Percentiles rank a stretch among this genome's conserved stretches.
Conservation (phyloP, 805 yeast genomes). For the Myxozyma geophila region DNA sequence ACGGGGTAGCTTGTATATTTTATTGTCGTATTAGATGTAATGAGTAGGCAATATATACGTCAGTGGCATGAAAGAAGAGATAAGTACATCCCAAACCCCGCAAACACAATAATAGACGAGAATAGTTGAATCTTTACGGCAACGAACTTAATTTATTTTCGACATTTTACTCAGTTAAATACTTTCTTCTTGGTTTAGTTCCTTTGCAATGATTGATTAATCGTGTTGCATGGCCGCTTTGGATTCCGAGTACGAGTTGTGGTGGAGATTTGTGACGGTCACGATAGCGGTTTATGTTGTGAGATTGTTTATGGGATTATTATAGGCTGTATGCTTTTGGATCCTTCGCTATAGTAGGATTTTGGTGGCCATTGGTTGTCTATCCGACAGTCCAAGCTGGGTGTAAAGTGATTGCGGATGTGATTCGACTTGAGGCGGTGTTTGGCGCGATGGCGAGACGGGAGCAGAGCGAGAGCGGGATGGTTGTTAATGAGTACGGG, state of each 20-base stretch:
- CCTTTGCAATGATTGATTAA: conserved; percentile 48
- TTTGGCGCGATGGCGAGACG: conserved; percentile 4
- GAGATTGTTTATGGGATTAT: conserved; percentile 43
- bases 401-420: conserved; percentile 38
- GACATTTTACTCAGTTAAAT: conserved; percentile 43
- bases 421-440: conserved; percentile 1
- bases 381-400: conserved; percentile 46
- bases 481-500: conserved; percentile 9
- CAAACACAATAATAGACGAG: background rate
- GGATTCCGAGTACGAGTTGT: conserved; percentile 52
- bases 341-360: too few relatives aligned
- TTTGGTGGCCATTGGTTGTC: conserved; percentile 46
- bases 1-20: background rate
- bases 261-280: conserved; percentile 52
- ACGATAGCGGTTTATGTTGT: conserved; percentile 39
- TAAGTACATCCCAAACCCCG: conserved; percentile 44
- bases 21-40: background rate
- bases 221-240: conserved; percentile 39
- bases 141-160: conserved; percentile 28
- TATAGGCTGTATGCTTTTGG: conserved; percentile 37
- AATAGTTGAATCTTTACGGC: conserved; percentile 42
- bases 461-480: conserved; percentile 2
- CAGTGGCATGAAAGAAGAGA: conserved; percentile 62
- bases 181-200: conserved; percentile 53
- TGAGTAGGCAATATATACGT: conserved; percentile 61